Evolutionary conservation across 305 asterid species (phyloP).

Genomic region (Striga hermonthica): DNA sequence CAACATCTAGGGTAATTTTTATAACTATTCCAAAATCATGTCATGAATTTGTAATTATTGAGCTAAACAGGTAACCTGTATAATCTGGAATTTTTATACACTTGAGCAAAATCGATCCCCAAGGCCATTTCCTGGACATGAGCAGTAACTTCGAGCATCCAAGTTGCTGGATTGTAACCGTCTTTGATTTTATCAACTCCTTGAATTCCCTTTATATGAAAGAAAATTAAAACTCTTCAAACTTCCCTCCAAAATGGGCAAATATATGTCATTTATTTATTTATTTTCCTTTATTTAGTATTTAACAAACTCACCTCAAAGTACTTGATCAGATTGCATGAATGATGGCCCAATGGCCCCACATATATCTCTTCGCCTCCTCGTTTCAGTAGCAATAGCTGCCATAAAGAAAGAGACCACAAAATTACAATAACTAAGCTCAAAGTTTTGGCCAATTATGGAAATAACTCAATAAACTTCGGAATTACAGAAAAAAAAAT

Average conservation of each 20-base stretch:
- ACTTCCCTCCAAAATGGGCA: background rate
- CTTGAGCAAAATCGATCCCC: slow-evolving; percentile 37
- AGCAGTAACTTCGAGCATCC: slow-evolving; percentile 54
- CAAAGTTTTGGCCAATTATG: too few relatives aligned
- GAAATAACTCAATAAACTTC: too few relatives aligned
- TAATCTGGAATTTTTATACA: slow-evolving; percentile 38
- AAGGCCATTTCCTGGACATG: slow-evolving; percentile 37
- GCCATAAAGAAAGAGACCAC: background rate
- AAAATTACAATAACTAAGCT: too few relatives aligned
- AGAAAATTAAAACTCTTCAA: background rate
- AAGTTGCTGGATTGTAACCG: slow-evolving; percentile 53
- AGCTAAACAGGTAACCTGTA: slow-evolving; percentile 25
- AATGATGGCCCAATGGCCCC: slow-evolving; percentile 44
- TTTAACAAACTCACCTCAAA: slow-evolving; percentile 37
- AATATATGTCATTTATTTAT: background rate
- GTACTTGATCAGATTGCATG: slow-evolving; percentile 34
- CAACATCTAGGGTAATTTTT: background rate
- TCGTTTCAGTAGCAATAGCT: slow-evolving; percentile 40
- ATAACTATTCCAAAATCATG: background rate
- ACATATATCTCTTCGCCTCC: slow-evolving; percentile 49
- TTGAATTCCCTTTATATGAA: slow-evolving; percentile 29
- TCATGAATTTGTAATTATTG: background rate
- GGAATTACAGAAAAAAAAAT: too few relatives aligned
- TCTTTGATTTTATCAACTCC: slow-evolving; percentile 44
- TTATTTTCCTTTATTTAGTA: background rate